Conservation (phyloP, 331 rosid genomes). For the Cydonia oblonga region DNA sequence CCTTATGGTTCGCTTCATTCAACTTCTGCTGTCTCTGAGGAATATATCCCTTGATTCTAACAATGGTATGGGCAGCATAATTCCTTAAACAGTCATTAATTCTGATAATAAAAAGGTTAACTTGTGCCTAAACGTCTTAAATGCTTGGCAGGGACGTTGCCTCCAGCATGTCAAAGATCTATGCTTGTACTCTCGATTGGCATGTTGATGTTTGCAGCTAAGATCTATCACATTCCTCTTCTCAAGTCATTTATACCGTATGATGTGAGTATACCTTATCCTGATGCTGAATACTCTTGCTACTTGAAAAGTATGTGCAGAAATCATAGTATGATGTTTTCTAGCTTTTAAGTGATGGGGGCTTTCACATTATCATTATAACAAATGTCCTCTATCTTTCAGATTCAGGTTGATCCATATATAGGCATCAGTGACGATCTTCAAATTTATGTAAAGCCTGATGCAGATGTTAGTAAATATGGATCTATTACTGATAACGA, state of each 20-base stretch:
- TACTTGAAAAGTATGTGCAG: background rate
- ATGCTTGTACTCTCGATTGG: slow-evolving; percentile 55
- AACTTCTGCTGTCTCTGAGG: slow-evolving; percentile 79
- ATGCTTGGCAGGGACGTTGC: slow-evolving; percentile 44
- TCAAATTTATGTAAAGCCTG: slow-evolving; percentile 60
- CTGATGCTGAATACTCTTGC: background rate
- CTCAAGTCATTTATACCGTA: slow-evolving; percentile 44
- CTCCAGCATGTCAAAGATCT: slow-evolving; percentile 65
- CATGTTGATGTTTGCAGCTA: slow-evolving; percentile 73
- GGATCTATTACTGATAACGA: slow-evolving; percentile 63
- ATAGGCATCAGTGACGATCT: slow-evolving; percentile 63
- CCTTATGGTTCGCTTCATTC: slow-evolving; percentile 59
- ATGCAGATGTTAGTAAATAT: slow-evolving; percentile 46
- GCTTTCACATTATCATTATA: background rate
- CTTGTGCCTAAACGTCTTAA: background rate
- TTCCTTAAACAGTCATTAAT: background rate
- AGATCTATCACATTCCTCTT: slow-evolving; percentile 63
- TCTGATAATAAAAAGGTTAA: background rate
- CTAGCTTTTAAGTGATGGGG: background rate
- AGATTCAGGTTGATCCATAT: slow-evolving; percentile 73
- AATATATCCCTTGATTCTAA: slow-evolving; percentile 45
- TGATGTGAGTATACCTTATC: slow-evolving; percentile 45
- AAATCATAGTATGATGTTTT: background rate
- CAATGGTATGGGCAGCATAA: slow-evolving; percentile 42
- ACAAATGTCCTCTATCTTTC: background rate